Base-by-base conservation (phyloP, 345 rosid species). In the Ceriops zippeliana region DNA sequence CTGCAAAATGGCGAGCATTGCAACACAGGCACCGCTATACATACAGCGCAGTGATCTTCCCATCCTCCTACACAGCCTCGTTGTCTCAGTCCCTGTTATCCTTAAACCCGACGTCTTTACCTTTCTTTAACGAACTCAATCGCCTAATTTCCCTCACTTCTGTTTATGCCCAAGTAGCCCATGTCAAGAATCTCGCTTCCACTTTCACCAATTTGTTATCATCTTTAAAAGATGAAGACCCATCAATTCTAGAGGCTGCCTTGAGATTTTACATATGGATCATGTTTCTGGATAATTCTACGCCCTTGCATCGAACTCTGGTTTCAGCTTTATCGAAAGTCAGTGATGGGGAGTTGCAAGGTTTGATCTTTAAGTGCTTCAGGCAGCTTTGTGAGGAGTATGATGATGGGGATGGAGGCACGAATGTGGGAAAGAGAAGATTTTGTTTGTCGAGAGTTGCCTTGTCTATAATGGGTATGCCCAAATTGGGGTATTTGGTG, bases 1-100 rank as follows among this genome's bases (percentile, higher is more conserved):
- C 98, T 3, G 92, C 97, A 13, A 93, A 93, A 76, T 91, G 98
- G 97, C 89, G 98, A 65, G 97, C 98, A 49, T 61, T 91, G 57
- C 98, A 93, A 81, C 96, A 93, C 64, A 92, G 98, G 67, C 98
- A 93, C 79, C 96, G 96, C 46, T 93, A 86, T 79, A 93, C 96
- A 21, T 89, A 93, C 88, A 86, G 83, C 75, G 91, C 95, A n/a
- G 83, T 93, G 59, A 66, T 84, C 30, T 93, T 88, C 81, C 91
- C 97, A 2, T 71, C 79, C 54, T 67, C 83, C 17, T 91, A 78
- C 75, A 32, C 75, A 6, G 83, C 79, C 21, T 79, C 85, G 60
- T 75, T 92, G 35, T 77, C 65, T 72, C 81, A 73, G 31, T 82
- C 84, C 54, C 76, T 21, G 67, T 82, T 16, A 63, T 73, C 37